phyloP scores from a whole-genome alignment of 225 moss, liverwort and hornwort species.

The Thuidium tamariscinum region DNA sequence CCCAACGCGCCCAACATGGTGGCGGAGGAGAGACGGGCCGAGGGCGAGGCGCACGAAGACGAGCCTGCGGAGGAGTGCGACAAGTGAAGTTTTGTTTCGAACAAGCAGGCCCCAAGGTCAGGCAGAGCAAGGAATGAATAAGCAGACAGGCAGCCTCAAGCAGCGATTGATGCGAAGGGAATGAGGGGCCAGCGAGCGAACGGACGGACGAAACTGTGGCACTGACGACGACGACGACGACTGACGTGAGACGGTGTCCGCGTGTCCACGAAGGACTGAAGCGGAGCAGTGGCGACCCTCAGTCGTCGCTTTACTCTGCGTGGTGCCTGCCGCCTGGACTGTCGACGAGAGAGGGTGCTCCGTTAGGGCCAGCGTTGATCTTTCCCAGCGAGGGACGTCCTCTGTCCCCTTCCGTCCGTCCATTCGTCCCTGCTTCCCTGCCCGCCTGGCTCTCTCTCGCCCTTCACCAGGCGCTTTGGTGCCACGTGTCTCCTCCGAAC shows the following conservation, averaged over 20 bases:
- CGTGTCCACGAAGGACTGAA: not conserved
- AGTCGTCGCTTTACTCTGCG: not conserved
- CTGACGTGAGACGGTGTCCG: not conserved
- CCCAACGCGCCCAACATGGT: conserved; percentile 23
- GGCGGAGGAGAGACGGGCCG: not conserved
- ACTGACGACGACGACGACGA: not conserved
- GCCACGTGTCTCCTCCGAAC: not conserved
- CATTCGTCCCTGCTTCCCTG: not conserved
- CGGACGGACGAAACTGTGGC: not conserved
- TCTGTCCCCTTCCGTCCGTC: not conserved
- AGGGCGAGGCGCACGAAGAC: not conserved
- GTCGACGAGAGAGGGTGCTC: not conserved
- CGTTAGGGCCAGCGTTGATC: not conserved
- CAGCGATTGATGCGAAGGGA: not conserved
- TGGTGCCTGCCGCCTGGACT: not conserved
- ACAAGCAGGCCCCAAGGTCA: not conserved
- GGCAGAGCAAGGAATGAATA: not conserved
- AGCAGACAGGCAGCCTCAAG: not conserved
- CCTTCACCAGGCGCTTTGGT: not conserved
- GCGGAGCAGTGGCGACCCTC: not conserved
- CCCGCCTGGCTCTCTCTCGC: not conserved
- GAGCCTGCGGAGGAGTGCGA: not conserved
- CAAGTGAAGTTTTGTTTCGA: too few relatives aligned
- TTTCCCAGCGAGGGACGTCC: not conserved
- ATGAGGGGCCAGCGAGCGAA: not conserved